Base-by-base conservation (phyloP, 1,284 basidiomycete species). In the Puccinia novopanici region DNA sequence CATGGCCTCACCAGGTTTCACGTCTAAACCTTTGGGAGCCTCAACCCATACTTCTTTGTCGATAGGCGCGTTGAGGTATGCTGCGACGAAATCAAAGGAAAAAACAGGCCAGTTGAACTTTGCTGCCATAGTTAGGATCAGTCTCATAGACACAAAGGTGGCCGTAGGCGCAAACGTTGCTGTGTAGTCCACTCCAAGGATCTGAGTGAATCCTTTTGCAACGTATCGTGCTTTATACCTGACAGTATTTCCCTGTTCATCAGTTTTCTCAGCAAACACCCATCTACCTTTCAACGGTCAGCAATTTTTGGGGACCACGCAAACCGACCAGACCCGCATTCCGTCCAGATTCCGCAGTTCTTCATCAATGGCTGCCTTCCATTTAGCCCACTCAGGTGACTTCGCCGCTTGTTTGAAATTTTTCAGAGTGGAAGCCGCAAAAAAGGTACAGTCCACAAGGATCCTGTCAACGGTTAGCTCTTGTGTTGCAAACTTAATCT, bases 351-450 rank as follows among this genome's bases (percentile, higher is more conserved):
- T 40, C 6, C 3, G 17, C 2, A 45, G 45, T 71, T 71, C 68
- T 71, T 71, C 24, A 13, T 45, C 22, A n/a, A 71, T 48, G n/a
- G 68, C 68, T 17, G 15, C 50, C 3, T 71, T 27, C 68, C 63
- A 67, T 37, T 40, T 15, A 13, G 9, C 17, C 63, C 63, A 67
- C 6, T 67, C 27, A 8, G 24, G 24, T 5, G 37, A 40, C 24
- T 67, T 67, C 63, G 17, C 24, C 27, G 42, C 12, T 34, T 9
- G 34, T 45, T 22, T 67, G 63, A 19, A 45, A 15, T 19, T 22
- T 67, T 34, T 22, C 37, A 6, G 50, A 52, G 19, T 4, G 50
- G 4, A 17, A 8, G 19, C 10, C n/a, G n/a, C n/a, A n/a, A n/a
- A n/a, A n/a, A n/a, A n/a, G n/a, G n/a, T n/a, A n/a, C n/a, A n/a